Base-by-base conservation (phyloP, 768 basidiomycete genomes). In the Mycena indigotica region DNA sequence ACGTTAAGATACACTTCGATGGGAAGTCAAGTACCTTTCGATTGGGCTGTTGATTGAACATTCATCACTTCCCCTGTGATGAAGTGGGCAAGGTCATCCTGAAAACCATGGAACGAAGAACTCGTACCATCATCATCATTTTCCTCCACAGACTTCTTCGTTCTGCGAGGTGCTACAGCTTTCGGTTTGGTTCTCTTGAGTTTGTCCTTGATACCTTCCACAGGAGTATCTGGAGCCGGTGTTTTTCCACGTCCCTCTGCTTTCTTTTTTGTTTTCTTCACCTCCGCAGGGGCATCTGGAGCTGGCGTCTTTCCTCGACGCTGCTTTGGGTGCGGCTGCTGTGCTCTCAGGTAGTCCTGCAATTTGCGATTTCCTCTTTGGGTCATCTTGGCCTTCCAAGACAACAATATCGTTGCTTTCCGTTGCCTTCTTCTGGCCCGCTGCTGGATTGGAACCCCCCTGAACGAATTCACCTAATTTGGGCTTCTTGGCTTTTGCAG, bases 351-450 rank as follows among this genome's bases (percentile, higher is more conserved):
- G 32, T 35, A 17, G 49, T 48, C 51, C 53, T 54, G 24, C 50
- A 26, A 32, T 52, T 56, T 50, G 58, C 60, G 50, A 41, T 51
- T 24, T 39, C 48, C 17, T 35, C 17, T 35, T 35, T 17, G 32
- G n/a, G n/a, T 17, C 41, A 12, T 21, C 41, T 44, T 44, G 8
- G 41, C 8, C 41, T 44, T 44, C 41, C n/a, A 8, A 12, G 8
- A 21, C 41, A 8, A 44, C 15, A 23, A 8, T 5, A 44, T 44
- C 45, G 3, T 45, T 55, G 21, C 53, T 60, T 25, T 52, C 40
- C 32, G 60, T 65, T 24, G 48, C 40, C 58, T 66, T 68, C 60
- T 68, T 71, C 56, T 66, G 65, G 25, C 41, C 45, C 55, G 46
- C 23, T 25, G 12, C 12, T 10, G 46, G 6, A 24, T 48, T 48